A percentile compares a stretch with the other conserved stretches of the same genome.
phyloP scores from a whole-genome alignment of 768 basidiomycete genomes.

The Royoungia palumana region DNA sequence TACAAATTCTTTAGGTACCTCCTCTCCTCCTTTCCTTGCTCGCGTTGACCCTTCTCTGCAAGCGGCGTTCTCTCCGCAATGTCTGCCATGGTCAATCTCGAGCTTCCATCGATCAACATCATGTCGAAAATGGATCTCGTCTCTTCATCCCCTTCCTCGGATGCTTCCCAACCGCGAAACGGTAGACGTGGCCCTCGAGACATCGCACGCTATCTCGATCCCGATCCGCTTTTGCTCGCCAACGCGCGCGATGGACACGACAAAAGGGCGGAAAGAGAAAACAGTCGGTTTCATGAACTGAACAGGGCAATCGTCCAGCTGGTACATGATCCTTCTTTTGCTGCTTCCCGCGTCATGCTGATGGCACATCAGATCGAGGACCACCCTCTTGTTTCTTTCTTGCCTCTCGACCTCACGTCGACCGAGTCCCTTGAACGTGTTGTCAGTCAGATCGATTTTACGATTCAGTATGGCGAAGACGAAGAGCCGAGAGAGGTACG shows the following conservation, averaged over 20 bases:
- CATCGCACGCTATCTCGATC: slow-evolving; percentile 93
- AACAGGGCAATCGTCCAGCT: slow-evolving; percentile 95
- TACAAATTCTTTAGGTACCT: slow-evolving; percentile 92
- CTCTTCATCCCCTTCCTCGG: slow-evolving; percentile 36
- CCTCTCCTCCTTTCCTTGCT: background rate
- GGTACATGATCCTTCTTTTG: slow-evolving; percentile 44
- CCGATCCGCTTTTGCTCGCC: slow-evolving; percentile 85
- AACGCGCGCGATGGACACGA: slow-evolving; percentile 49
- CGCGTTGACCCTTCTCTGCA: slow-evolving; percentile 6
- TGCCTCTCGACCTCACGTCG: slow-evolving; percentile 88
- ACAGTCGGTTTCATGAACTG: slow-evolving; percentile 87
- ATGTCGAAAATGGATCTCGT: slow-evolving; percentile 99
- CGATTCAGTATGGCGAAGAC: slow-evolving; percentile 98
- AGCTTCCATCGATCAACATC: slow-evolving; percentile 94
- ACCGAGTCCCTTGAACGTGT: slow-evolving; percentile 88
- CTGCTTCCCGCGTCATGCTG: background rate
- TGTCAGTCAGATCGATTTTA: slow-evolving; percentile 94
- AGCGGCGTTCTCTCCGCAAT: slow-evolving; percentile 96
- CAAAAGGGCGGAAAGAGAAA: slow-evolving; percentile 44
- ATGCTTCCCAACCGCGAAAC: slow-evolving; percentile 58
- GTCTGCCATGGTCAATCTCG: slow-evolving; percentile 98
- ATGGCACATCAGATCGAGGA: slow-evolving; percentile 78
- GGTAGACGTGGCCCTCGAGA: slow-evolving; percentile 72
- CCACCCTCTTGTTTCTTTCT: slow-evolving; percentile 94
- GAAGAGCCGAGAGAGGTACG: slow-evolving; percentile 93